A percentile compares a stretch with the other conserved stretches of the same genome.
Evolutionary conservation across 1,139 yeast genomes (phyloP).

Genomic region (Suhomyces taliae): DNA sequence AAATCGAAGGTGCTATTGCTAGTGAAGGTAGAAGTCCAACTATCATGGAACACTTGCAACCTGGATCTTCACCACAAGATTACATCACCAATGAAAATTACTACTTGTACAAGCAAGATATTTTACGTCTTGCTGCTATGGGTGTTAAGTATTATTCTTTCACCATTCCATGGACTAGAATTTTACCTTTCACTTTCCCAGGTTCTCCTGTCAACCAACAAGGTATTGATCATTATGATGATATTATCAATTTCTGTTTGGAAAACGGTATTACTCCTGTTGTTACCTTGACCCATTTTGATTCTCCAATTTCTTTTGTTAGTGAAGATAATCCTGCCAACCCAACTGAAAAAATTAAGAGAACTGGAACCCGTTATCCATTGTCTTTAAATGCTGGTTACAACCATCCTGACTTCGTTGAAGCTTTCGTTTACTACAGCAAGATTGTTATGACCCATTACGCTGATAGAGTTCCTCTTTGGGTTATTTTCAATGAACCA

Average conservation of each 20-base stretch:
- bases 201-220: slow-evolving; percentile 31
- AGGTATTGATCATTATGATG: slow-evolving; percentile 36
- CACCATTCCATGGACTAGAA: slow-evolving; percentile 37
- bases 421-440: slow-evolving; percentile 34
- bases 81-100: slow-evolving; percentile 35
- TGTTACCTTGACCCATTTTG: slow-evolving; percentile 36
- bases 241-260: slow-evolving; percentile 28
- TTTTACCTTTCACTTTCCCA: slow-evolving; percentile 28
- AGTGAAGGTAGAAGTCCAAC: slow-evolving; percentile 37
- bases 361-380: slow-evolving; percentile 1
- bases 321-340: neutral
- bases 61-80: slow-evolving; percentile 14
- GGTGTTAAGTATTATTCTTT: slow-evolving; percentile 34
- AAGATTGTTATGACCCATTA: slow-evolving; percentile 30
- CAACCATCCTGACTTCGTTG: slow-evolving; percentile 23
- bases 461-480: slow-evolving; percentile 33
- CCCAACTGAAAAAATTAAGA: neutral
- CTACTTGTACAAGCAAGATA: slow-evolving; percentile 34
- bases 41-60: slow-evolving; percentile 22
- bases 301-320: slow-evolving; percentile 22
- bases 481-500: slow-evolving; percentile 38
- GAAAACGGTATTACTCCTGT: slow-evolving; percentile 31
- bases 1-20: slow-evolving; percentile 37
- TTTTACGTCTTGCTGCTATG: slow-evolving; percentile 30
- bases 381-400: slow-evolving; percentile 24